phyloP scores from a whole-genome alignment of 2,329 filamentous ascomycete species.

The Didymella exigua region DNA sequence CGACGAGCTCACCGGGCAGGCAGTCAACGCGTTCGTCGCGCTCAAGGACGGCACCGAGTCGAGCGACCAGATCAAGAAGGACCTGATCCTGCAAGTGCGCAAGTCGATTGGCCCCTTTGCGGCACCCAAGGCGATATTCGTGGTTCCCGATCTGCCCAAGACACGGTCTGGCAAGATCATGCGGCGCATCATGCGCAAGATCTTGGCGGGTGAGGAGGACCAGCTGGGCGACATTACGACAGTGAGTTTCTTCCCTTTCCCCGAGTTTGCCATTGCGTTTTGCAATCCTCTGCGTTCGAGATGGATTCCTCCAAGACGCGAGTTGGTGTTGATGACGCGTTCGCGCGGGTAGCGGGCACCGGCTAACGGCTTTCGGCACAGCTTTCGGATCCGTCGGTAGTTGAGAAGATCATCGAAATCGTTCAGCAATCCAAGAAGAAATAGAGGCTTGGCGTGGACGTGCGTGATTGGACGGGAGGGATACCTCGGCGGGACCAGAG shows the following conservation, averaged over 20 bases:
- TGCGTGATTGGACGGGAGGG: constrained; percentile 5
- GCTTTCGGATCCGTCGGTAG: constrained; percentile 88
- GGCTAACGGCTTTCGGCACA: constrained; percentile 50
- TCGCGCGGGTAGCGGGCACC: constrained; percentile 10
- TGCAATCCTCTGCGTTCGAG: constrained; percentile 5
- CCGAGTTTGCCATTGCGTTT: constrained; percentile 1
- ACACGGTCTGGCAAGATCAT: constrained; percentile 99
- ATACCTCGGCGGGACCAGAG: not conserved
- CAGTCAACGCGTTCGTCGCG: constrained; percentile 94
- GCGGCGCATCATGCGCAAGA: constrained; percentile 95
- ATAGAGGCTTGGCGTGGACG: constrained; percentile 31
- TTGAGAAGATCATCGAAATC: constrained; percentile 83
- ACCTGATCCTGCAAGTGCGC: constrained; percentile 90
- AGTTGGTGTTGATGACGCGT: constrained; percentile 35
- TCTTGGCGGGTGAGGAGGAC: constrained; percentile 94
- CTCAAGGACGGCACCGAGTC: constrained; percentile 83
- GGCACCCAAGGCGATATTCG: constrained; percentile 88
- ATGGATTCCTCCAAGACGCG: constrained; percentile 13
- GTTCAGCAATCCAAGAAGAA: constrained; percentile 68
- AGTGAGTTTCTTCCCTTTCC: constrained; percentile 60
- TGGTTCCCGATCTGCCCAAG: constrained; percentile 94
- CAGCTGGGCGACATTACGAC: constrained; percentile 92
- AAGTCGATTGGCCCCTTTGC: constrained; percentile 98
- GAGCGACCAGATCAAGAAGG: constrained; percentile 84
- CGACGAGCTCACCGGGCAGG: constrained; percentile 95